Evolutionary conservation across 2,329 filamentous ascomycete genomes (phyloP).

Genomic region (Gaeumannomyces sp.): DNA sequence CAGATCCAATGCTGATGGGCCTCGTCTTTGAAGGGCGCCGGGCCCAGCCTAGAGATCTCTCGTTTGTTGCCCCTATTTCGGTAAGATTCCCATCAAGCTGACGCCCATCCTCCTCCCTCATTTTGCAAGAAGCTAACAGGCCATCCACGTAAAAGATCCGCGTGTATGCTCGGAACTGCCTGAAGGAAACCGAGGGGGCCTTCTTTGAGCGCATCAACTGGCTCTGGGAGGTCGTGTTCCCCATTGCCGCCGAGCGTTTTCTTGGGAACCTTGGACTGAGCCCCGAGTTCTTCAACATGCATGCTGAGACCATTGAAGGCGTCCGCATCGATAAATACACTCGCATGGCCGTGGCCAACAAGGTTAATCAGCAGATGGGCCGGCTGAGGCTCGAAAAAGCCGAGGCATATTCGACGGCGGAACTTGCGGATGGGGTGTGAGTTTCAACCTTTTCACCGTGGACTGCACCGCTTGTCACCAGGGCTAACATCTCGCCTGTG

Average conservation of each 20-base stretch:
- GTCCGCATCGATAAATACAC: neutral
- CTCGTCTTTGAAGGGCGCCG: neutral
- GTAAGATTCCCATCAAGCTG: neutral
- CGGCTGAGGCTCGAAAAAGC: neutral
- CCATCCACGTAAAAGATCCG: neutral
- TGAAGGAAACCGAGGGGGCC: neutral
- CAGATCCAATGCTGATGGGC: neutral
- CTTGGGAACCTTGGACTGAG: neutral
- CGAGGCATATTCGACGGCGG: neutral
- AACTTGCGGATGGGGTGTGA: neutral
- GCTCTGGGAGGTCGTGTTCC: neutral
- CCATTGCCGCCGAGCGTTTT: neutral
- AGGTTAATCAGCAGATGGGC: neutral
- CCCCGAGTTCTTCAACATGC: slow-evolving; percentile 1
- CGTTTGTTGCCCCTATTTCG: neutral
- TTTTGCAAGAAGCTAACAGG: neutral
- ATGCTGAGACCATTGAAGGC: neutral
- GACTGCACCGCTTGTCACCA: too few species aligned
- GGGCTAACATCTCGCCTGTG: neutral
- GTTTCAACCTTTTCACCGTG: too few species aligned
- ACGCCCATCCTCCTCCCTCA: too few species aligned
- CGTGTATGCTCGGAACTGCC: neutral
- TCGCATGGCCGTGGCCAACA: neutral
- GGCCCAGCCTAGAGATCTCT: neutral
- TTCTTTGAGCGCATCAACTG: neutral